Base-by-base conservation (phyloP, 345 rosid genomes). In the Dipteronia sinensis region DNA sequence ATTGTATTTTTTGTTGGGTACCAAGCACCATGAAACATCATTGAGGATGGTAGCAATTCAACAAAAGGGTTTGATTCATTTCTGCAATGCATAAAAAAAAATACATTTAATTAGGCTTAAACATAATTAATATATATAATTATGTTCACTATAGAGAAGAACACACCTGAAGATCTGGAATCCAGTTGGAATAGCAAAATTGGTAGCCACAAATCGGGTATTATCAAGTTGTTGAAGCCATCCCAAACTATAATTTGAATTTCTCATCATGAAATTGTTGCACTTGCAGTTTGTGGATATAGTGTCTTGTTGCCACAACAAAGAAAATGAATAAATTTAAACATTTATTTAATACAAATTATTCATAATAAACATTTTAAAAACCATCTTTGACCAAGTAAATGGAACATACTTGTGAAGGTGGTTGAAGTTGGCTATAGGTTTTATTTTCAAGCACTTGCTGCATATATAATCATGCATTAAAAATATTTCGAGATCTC, bases 51-150 rank as follows among this genome's bases (percentile, higher is more conserved):
- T 22, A 20, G 56, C 15, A 25, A 25, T 81, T 75, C 84, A 47
- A 65, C 63, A n/a, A 72, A 38, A 20, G 46, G 6, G 46, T 72
- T 73, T 31, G 61, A 25, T 46, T 70, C 67, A 74, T 77, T 77
- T 46, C 79, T 73, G 12, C 23, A 59, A 55, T 29, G 16, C 44
- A 10, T 7, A 51, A 55, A 72, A 16, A n/a, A 10, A 8, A 12
- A 34, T 27, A 6, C 4, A 11, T 47, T 47, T 7, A 34, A 17
- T 38, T n/a, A 6, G 46, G 47, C 10, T 3, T 38, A 38, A 1
- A 38, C 27, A 64, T 1, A 51, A 31, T 8, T 27, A 17, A 20
- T 23, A 1, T 2, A 29, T 29, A 47, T 10, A 47, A 2, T 10
- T 10, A 2, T n/a, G 44, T 40, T 40, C 31, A 40, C 0, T 40